phyloP scores from a whole-genome alignment of 2,329 filamentous ascomycete genomes.

The Venturia oleaginea region DNA sequence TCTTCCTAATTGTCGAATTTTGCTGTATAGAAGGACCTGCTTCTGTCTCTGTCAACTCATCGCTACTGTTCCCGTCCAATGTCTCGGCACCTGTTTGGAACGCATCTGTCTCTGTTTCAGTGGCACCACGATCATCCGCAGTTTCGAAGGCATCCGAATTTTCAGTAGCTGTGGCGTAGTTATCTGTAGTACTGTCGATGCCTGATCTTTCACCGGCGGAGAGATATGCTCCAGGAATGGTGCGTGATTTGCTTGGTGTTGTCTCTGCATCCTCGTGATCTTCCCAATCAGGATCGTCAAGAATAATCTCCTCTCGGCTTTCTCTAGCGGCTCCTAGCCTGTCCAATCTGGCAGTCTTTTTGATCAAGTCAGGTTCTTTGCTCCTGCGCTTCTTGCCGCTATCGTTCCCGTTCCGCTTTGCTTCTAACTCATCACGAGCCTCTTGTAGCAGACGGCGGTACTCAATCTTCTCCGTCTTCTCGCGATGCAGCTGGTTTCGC shows the following conservation, averaged over 20 bases:
- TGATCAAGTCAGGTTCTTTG: constrained; percentile 44
- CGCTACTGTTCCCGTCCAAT: constrained; percentile 59
- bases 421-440: constrained; percentile 80
- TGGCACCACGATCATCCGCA: constrained; percentile 68
- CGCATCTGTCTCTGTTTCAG: constrained; percentile 77
- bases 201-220: constrained; percentile 24
- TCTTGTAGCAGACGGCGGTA: constrained; percentile 92
- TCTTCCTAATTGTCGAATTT: constrained; percentile 6
- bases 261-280: constrained; percentile 55
- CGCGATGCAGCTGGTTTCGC: constrained; percentile 87
- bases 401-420: constrained; percentile 39
- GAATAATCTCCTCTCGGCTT: constrained; percentile 66
- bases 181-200: constrained; percentile 47
- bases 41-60: constrained; percentile 82
- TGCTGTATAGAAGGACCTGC: constrained; percentile 25
- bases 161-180: constrained; percentile 77
- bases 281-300: constrained; percentile 84
- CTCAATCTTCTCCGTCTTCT: constrained; percentile 98
- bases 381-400: constrained; percentile 51
- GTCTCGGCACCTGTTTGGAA: constrained; percentile 89
- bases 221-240: constrained; percentile 21
- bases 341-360: constrained; percentile 66
- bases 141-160: constrained; percentile 57
- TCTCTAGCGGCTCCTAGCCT: constrained; percentile 66
- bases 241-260: constrained; percentile 45